phyloP scores from a whole-genome alignment of 257 asterid species.

The Solanum peruvianum region DNA sequence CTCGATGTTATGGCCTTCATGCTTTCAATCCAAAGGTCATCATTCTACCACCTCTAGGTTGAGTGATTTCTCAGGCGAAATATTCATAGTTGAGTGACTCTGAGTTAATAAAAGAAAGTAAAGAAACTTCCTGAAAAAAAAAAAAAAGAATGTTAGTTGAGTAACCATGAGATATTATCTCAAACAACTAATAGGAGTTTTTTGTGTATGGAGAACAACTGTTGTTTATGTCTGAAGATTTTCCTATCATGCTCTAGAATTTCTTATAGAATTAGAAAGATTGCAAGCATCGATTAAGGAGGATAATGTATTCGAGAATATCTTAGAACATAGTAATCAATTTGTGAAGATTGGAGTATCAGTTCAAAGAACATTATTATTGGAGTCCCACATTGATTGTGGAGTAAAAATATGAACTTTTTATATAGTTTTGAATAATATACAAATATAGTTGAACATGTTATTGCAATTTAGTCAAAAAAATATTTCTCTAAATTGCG shows the following conservation, averaged over 20 bases:
- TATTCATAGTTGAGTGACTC: background rate
- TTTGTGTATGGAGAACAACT: background rate
- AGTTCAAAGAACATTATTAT: background rate
- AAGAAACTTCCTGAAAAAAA: background rate
- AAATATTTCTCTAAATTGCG: too few relatives aligned
- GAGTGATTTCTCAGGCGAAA: background rate
- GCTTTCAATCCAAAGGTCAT: background rate
- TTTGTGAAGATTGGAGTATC: background rate
- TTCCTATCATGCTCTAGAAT: background rate
- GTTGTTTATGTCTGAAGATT: too few relatives aligned
- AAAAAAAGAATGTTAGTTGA: too few relatives aligned
- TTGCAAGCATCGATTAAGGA: background rate
- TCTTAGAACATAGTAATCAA: background rate
- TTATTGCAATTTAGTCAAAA: background rate
- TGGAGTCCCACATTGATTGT: background rate
- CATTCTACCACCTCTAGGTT: background rate
- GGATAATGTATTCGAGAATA: background rate
- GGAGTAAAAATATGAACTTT: background rate
- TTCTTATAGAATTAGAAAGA: background rate
- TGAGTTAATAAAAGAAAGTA: background rate
- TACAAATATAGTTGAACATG: background rate
- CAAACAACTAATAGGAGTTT: background rate
- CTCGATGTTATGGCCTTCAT: too few relatives aligned
- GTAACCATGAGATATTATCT: background rate
- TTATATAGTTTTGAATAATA: background rate